Base-by-base conservation (phyloP, 192 early-diverging fungal species). In the Podila clonocystis region DNA sequence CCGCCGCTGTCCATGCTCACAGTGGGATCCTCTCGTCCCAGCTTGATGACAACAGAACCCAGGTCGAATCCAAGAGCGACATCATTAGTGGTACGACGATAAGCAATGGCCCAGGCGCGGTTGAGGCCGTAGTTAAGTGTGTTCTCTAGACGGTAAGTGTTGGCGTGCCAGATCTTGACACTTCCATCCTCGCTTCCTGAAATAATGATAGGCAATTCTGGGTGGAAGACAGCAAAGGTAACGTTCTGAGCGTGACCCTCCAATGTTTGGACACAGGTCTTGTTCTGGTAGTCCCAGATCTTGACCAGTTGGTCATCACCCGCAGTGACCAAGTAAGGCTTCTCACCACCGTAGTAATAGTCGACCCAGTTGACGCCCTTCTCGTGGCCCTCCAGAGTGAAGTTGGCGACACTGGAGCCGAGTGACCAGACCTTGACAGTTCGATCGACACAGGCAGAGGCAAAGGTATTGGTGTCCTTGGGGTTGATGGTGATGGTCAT, bases 251-350 rank as follows among this genome's bases (percentile, higher is more conserved):
- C 89, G 83, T 99, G 98, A 9, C 98, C 98, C 84, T 99, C 97
- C 64, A 99, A 90, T 9, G 97, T 99, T 84, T 97, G 96, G 17
- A 99, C 97, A 82, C 97, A 99, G 22, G 95, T 96, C 85, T 98
- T 99, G 91, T 98, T 99, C 79, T 99, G 97, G 82, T 99, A 99
- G 82, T 99, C 98, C 98, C 98, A 99, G 38, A 99, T 93, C 68
- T 98, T 98, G 72, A 95, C 91, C 36, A 91, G 68, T 87, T 95
- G 91, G 85, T 99, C 98, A 72, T 99, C 98, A 24, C 95, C 98
- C 15, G 95, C 96, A 50, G 93, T 94, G 49, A 98, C 92, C 36
- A 99, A 83, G 70, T 99, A 99, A 9, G 98, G 98, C 82, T 98
- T 98, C 82, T 99, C 98, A 49, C 94, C 94, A 30, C 97, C 98